Percentiles rank a stretch among this genome's conserved stretches.
Evolutionary conservation across 2,329 filamentous ascomycete genomes (phyloP).

Genomic region (Trichoderma gracile): DNA sequence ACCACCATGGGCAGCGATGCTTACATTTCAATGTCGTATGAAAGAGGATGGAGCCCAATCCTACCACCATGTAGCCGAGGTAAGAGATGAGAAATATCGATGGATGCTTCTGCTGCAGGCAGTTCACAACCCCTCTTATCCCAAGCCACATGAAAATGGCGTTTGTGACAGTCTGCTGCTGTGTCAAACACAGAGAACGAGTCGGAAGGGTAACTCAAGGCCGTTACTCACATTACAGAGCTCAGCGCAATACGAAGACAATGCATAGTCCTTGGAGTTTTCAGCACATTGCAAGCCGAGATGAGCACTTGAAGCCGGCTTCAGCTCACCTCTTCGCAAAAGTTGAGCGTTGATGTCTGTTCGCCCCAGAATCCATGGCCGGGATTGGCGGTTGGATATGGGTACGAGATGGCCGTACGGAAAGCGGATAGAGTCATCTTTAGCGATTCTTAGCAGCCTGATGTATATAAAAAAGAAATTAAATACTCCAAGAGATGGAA

Average conservation of each 20-base stretch:
- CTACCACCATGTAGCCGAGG: constrained; percentile 55
- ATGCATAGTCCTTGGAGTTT: constrained; percentile 57
- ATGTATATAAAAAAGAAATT: no score
- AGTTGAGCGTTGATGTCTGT: constrained; percentile 72
- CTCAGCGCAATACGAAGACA: constrained; percentile 73
- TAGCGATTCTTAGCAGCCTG: background rate
- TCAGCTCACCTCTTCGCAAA: constrained; percentile 73
- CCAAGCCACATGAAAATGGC: constrained; percentile 78
- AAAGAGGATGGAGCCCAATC: constrained; percentile 57
- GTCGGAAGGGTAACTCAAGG: background rate
- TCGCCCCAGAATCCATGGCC: constrained; percentile 59
- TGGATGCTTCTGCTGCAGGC: constrained; percentile 70
- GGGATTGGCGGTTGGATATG: constrained; percentile 9
- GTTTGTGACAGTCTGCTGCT: constrained; percentile 71
- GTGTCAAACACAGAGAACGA: constrained; percentile 15
- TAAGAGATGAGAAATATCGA: constrained; percentile 70
- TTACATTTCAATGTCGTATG: constrained; percentile 58
- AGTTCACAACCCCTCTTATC: constrained; percentile 72
- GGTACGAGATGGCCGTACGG: constrained; percentile 1
- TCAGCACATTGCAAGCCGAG: constrained; percentile 1
- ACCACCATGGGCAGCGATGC: constrained; percentile 29
- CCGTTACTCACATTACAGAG: constrained; percentile 60
- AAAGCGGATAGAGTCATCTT: constrained; percentile 16
- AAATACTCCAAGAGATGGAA: background rate
- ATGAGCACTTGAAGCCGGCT: constrained; percentile 21